Evolutionary conservation across 768 basidiomycete genomes (phyloP).

Genomic region (Serpula lacrymans): DNA sequence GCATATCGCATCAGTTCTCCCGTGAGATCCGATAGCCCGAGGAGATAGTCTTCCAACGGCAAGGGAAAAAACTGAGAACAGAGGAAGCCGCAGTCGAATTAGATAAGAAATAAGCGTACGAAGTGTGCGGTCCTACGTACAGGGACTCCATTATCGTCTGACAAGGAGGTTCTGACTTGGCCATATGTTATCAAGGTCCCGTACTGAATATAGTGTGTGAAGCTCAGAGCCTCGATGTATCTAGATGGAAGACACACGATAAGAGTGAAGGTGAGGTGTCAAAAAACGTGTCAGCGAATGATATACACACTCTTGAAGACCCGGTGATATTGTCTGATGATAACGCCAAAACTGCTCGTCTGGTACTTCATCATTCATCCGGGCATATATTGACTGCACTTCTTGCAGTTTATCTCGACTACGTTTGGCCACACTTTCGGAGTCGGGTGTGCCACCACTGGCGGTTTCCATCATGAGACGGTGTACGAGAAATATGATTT

Average conservation of each 20-base stretch:
- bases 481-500: slow-evolving; percentile 90
- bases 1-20: slow-evolving; percentile 97
- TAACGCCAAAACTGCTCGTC: slow-evolving; percentile 78
- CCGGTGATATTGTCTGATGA: slow-evolving; percentile 68
- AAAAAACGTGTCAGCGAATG: neutral
- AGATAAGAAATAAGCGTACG: slow-evolving; percentile 2
- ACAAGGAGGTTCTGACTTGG: slow-evolving; percentile 64
- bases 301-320: slow-evolving; percentile 68
- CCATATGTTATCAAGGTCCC: slow-evolving; percentile 62
- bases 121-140: slow-evolving; percentile 42
- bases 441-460: slow-evolving; percentile 20
- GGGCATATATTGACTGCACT: slow-evolving; percentile 61
- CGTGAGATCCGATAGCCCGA: slow-evolving; percentile 91
- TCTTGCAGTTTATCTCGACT: slow-evolving; percentile 63
- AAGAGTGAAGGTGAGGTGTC: slow-evolving; percentile 10
- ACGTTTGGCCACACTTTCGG: slow-evolving; percentile 44
- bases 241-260: too few relatives aligned
- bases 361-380: slow-evolving; percentile 56
- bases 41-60: slow-evolving; percentile 79
- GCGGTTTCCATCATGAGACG: slow-evolving; percentile 53
- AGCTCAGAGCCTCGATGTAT: slow-evolving; percentile 91
- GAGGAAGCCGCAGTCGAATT: neutral
- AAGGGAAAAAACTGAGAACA: slow-evolving; percentile 67
- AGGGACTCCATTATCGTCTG: slow-evolving; percentile 55
- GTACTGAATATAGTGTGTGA: slow-evolving; percentile 79